Base-by-base conservation (phyloP, 495 filamentous ascomycete genomes). In the Aspergillus nidulans region DNA sequence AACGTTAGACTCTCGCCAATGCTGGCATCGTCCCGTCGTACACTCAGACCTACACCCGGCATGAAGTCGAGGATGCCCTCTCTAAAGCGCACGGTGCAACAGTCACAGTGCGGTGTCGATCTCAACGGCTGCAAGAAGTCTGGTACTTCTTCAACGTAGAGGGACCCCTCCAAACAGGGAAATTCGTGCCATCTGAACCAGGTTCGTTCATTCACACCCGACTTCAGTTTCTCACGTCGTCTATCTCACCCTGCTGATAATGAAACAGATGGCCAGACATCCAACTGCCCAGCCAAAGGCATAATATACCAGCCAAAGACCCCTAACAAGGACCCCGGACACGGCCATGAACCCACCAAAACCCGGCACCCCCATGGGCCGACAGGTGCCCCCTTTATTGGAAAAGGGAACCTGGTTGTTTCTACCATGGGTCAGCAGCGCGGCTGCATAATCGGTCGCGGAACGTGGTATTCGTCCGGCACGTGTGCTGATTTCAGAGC, bases 141-240 rank as follows among this genome's bases (percentile, higher is more conserved):
- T 94, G 89, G 87, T 95, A 95, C 64, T 82, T 84, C 56, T 95
- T 86, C 73, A 86, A 92, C 59, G 82, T 95, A 10, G 80, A 81
- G 47, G 91, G 91, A 25, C 85, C 80, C 53, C 68, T 95, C 36
- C 87, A 90, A 64, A 85, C 78, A 6, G 91, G 90, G 21, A 70
- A 82, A 47, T 95, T 95, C 63, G 78, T 91, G 18, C 73, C 88
- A 18, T 73, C 82, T 0, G 53, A 75, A 15, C 83, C 83, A 62
- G 82, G 81, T 81, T 63, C n/a, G 68, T 58, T 16, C 23, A 41
- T 1, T n/a, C 1, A 3, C 19, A 16, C 34, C 26, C 26, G 23
- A 23, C 20, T n/a, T 13, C 18, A 32, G 3, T 24, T 34, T 19
- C 5, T n/a, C 15, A 26, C 9, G 28, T 16, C 23, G 4, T 24